Evolutionary conservation across 257 asterid species (phyloP).

Genomic region (Anisodus tanguticus): DNA sequence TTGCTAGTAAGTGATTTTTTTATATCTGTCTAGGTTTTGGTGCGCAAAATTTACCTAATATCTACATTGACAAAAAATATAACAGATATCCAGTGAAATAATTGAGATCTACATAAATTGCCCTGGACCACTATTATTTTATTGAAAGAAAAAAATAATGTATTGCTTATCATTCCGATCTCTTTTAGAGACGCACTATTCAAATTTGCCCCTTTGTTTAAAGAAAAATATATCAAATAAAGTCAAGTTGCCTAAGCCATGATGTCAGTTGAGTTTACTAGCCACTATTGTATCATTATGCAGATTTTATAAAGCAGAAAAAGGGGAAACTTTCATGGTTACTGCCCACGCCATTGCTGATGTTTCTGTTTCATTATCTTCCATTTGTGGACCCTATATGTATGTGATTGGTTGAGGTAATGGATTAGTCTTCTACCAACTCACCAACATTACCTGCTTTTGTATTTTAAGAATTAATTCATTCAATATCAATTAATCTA

Average conservation of each 20-base stretch:
- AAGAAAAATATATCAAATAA: conserved; percentile 8
- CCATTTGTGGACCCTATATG: conserved; percentile 30
- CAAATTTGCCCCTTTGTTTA: conserved; percentile 17
- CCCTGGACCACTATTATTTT: neutral
- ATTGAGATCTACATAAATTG: neutral
- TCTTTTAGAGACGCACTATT: conserved; percentile 26
- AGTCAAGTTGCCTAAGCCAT: conserved; percentile 47
- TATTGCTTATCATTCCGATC: conserved; percentile 30
- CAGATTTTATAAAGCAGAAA: conserved; percentile 22
- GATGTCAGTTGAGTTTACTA: conserved; percentile 47
- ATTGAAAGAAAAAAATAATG: neutral
- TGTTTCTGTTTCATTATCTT: conserved; percentile 16
- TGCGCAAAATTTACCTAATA: too few relatives aligned
- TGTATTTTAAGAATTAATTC: neutral
- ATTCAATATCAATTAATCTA: neutral
- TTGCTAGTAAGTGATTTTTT: neutral
- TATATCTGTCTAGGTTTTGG: too few relatives aligned
- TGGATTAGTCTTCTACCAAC: conserved; percentile 38
- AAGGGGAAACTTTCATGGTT: conserved; percentile 31
- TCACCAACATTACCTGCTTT: conserved; percentile 52
- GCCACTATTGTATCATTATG: conserved; percentile 20
- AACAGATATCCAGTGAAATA: neutral
- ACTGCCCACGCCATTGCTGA: conserved; percentile 36
- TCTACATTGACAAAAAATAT: too few relatives aligned
- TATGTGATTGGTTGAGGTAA: conserved; percentile 35